phyloP scores from a whole-genome alignment of 2,329 filamentous ascomycete genomes.

The Fusarium domesticum region DNA sequence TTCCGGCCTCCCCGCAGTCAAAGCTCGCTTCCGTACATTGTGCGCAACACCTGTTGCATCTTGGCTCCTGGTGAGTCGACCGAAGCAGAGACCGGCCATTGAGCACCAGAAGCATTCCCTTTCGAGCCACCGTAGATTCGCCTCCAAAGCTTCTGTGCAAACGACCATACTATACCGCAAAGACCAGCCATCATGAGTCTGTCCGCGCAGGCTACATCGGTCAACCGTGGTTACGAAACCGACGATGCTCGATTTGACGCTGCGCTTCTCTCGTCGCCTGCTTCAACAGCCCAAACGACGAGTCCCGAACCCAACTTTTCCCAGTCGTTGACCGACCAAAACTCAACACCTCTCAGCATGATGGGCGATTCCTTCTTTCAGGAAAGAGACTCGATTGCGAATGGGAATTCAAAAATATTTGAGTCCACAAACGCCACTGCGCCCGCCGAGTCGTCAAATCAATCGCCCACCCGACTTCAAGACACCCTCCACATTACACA shows the following conservation, averaged over 20 bases:
- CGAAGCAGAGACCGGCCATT: not conserved
- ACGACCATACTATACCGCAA: conserved; percentile 6
- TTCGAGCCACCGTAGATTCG: conserved; percentile 9
- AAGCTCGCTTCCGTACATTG: conserved; percentile 2
- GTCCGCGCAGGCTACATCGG: conserved; percentile 8
- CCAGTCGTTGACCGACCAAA: conserved; percentile 31
- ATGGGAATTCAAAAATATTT: not conserved
- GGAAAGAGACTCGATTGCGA: conserved; percentile 9
- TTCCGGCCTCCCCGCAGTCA: not conserved
- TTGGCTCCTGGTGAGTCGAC: not conserved
- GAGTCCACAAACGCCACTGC: no score
- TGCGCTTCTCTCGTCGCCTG: conserved; percentile 25
- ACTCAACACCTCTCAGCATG: conserved; percentile 29
- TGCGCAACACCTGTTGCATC: not conserved
- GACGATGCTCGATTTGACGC: conserved; percentile 18
- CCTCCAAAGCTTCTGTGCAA: conserved; percentile 7
- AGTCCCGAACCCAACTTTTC: conserved; percentile 30
- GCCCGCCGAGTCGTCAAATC: no score
- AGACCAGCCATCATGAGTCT: conserved; percentile 17
- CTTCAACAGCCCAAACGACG: conserved; percentile 25
- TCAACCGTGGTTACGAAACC: conserved; percentile 13
- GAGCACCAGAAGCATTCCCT: not conserved
- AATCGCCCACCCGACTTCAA: conserved; percentile 12
- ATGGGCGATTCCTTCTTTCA: conserved; percentile 28
- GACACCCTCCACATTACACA: conserved; percentile 15